Evolutionary conservation across 106 monocot species (phyloP).

Genomic region (Dioscorea zingiberensis): DNA sequence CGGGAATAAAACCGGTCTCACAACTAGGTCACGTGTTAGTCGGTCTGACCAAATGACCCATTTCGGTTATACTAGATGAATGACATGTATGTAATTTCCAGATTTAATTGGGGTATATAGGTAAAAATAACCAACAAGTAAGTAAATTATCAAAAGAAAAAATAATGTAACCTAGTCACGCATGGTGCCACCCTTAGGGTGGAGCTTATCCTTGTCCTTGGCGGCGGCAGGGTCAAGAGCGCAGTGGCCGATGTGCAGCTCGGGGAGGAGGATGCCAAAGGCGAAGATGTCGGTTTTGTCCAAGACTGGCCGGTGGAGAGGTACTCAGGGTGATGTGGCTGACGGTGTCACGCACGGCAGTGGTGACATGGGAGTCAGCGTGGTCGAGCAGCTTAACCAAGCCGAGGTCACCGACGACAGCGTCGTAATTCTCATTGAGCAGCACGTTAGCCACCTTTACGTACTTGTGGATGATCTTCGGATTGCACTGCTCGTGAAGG

Average conservation of each 20-base stretch:
- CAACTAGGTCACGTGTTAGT: too few species aligned
- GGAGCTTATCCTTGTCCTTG: constrained; percentile 9
- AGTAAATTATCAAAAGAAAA: too few species aligned
- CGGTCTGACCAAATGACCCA: too few species aligned
- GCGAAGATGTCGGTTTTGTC: constrained; percentile 78
- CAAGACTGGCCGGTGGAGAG: constrained; percentile 71
- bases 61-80: too few species aligned
- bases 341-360: constrained; percentile 79
- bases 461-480: constrained; percentile 96
- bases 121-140: too few species aligned
- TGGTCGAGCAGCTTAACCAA: constrained; percentile 94
- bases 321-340: constrained; percentile 77
- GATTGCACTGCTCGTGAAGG: constrained; percentile 98
- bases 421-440: constrained; percentile 72
- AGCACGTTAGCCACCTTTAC: constrained; percentile 96
- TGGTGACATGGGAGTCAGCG: constrained; percentile 68
- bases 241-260: constrained; percentile 52
- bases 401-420: constrained; percentile 89
- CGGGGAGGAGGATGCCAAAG: constrained; percentile 60
- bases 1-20: too few species aligned
- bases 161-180: constrained; percentile 43
- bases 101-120: too few species aligned
- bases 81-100: too few species aligned
- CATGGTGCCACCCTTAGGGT: constrained; percentile 22
- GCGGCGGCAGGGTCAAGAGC: constrained; percentile 32